Evolutionary conservation across 2,329 filamentous ascomycete genomes (phyloP).

Genomic region (Hypoxylon sp.): DNA sequence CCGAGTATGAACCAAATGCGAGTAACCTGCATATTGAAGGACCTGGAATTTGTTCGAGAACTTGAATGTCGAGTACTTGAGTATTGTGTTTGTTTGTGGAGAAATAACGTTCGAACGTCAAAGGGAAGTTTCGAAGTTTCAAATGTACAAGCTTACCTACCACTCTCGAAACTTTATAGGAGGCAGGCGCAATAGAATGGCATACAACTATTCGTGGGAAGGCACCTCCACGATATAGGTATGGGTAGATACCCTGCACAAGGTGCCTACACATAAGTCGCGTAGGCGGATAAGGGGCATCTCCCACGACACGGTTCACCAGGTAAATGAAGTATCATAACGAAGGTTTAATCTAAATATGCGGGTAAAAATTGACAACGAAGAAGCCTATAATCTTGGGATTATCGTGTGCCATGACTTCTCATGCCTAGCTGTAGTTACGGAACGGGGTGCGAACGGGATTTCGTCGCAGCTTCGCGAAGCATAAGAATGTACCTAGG

Average conservation of each 20-base stretch:
- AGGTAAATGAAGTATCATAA: neutral
- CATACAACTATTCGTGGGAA: neutral
- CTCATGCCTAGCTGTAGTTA: neutral
- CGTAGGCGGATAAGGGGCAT: neutral
- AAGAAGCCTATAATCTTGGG: neutral
- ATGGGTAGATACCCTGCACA: no score
- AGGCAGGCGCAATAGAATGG: neutral
- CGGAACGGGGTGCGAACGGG: neutral
- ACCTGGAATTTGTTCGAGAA: neutral
- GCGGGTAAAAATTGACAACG: neutral
- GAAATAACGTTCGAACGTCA: neutral
- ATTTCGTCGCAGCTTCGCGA: neutral
- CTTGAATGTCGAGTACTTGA: neutral
- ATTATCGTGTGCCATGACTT: neutral
- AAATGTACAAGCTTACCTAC: slow-evolving; percentile 5
- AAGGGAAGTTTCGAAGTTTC: slow-evolving; percentile 2
- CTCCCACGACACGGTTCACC: neutral
- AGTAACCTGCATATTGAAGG: slow-evolving; percentile 22
- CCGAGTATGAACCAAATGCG: neutral
- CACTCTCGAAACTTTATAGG: neutral
- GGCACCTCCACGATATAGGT: neutral
- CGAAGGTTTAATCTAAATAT: neutral
- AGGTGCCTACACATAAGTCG: no score
- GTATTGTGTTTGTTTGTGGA: neutral
- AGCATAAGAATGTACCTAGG: no score